Conservation (phyloP, 78 protist genomes). For the Parvularia atlantis region DNA sequence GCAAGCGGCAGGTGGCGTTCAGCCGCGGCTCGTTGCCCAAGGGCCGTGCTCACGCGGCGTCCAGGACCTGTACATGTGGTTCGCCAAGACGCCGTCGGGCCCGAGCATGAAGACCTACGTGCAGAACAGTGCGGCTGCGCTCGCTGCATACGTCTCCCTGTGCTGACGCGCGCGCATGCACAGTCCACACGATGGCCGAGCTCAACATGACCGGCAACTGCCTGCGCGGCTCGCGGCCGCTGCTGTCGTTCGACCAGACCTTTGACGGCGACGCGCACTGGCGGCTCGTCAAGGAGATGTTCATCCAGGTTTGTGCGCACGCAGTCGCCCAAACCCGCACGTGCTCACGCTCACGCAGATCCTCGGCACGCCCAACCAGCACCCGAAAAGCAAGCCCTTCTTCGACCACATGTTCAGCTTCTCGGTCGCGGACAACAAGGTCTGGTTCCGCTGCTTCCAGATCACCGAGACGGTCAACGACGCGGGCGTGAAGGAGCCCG, state of each 20-base stretch:
- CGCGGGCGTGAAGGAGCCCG: conserved; percentile 3
- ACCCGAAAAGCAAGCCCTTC: conserved; percentile 86
- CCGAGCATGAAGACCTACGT: conserved; percentile 82
- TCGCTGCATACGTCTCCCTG: not conserved
- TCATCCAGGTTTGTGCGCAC: conserved; percentile 31
- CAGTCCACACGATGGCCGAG: conserved; percentile 82
- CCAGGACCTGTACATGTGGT: conserved; percentile 70
- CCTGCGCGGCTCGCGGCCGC: conserved; percentile 87
- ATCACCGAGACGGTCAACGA: not conserved
- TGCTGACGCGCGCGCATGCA: not conserved
- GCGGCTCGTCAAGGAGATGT: conserved; percentile 56
- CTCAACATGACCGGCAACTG: conserved; percentile 90
- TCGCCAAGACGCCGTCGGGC: conserved; percentile 72
- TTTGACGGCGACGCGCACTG: conserved; percentile 62
- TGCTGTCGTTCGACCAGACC: conserved; percentile 69
- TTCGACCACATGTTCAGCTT: conserved; percentile 85
- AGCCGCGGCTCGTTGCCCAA: not conserved
- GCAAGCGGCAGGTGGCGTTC: conserved; percentile 23
- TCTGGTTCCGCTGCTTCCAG: conserved; percentile 92
- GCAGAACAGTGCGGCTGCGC: conserved; percentile 29
- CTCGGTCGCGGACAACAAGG: conserved; percentile 60
- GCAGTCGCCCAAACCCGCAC: too few species aligned
- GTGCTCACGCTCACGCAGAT: not conserved
- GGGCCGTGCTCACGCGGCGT: not conserved
- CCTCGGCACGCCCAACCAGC: conserved; percentile 76